Evolutionary conservation across 75 land plant genomes (phyloP), one percentile per base, ranked within the genome.

Genomic region (Azolla pinnata): DNA sequence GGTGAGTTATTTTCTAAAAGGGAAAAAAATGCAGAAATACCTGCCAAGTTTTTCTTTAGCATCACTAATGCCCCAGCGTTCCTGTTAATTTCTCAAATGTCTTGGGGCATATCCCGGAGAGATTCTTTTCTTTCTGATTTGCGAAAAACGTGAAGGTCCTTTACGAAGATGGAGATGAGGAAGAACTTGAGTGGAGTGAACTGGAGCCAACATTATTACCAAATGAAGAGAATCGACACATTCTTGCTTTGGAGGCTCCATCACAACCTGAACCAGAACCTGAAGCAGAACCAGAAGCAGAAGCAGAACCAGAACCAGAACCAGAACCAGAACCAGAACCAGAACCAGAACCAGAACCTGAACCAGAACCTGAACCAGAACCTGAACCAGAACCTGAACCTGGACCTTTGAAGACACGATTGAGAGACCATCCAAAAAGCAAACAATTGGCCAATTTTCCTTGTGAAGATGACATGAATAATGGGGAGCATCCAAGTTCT

Each of bases 91-190:
- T n/a, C n/a, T n/a, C n/a, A n/a, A n/a, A n/a, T n/a, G n/a, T n/a
- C n/a, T n/a, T n/a, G n/a, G n/a, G n/a, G n/a, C n/a, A n/a, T n/a
- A n/a, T n/a, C n/a, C n/a, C n/a, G n/a, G n/a, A n/a, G n/a, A n/a
- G n/a, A n/a, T n/a, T n/a, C n/a, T n/a, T n/a, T n/a, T n/a, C n/a
- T n/a, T n/a, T n/a, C n/a, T n/a, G n/a, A n/a, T n/a, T n/a, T n/a
- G n/a, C n/a, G n/a, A n/a, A n/a, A n/a, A n/a, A 19, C 17, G 20
- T 55, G 42, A 24, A 73, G 76, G 72, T 68, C 34, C 59, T 16
- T 1, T 75, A 75, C 38, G 75, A 72, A 24, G 75, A 75, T 71
- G 78, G 78, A 3, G 69, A 75, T 47, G 63, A 53, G 21, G 78
- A 75, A 47, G 78, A 75, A 33, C 63, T 65, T 52, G 64, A 72